These are phyloP conservation scores for Blastobotrys chiropterorum DNA, from an alignment of 805 yeast genomes.

Conservation along the genomic window DNA sequence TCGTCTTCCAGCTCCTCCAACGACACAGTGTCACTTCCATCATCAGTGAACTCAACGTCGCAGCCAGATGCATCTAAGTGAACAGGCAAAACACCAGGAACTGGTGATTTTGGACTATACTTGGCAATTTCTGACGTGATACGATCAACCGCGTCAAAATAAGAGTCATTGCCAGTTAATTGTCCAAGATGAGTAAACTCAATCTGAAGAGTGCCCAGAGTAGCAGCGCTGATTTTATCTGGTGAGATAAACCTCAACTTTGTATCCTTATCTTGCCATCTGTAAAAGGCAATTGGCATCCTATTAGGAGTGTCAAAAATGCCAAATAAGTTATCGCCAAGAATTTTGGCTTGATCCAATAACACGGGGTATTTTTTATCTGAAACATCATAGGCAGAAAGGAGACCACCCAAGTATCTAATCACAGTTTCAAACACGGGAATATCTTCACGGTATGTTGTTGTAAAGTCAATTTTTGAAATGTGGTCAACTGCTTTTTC, in stretches of 20 bases:
- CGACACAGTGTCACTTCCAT: not conserved
- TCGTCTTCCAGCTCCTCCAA: not conserved
- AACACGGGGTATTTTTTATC: slow-evolving; percentile 25
- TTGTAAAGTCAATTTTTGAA: slow-evolving; percentile 35
- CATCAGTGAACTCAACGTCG: slow-evolving; percentile 15
- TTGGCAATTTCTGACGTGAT: slow-evolving; percentile 36
- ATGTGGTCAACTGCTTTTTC: slow-evolving; percentile 35
- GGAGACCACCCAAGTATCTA: slow-evolving; percentile 46
- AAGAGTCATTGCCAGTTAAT: slow-evolving; percentile 41
- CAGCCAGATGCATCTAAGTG: slow-evolving; percentile 50
- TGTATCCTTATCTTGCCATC: slow-evolving; percentile 32
- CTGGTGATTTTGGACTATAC: slow-evolving; percentile 27
- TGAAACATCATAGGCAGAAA: slow-evolving; percentile 48
- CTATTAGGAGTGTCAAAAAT: slow-evolving; percentile 56
- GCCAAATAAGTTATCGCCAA: slow-evolving; percentile 44
- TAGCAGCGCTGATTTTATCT: slow-evolving; percentile 34
- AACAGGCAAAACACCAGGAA: slow-evolving; percentile 42
- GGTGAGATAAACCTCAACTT: slow-evolving; percentile 25
- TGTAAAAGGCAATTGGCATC: slow-evolving; percentile 43
- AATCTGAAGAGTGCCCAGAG: slow-evolving; percentile 43
- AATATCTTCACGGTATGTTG: slow-evolving; percentile 34
- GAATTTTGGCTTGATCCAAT: slow-evolving; percentile 37
- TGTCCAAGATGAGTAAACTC: slow-evolving; percentile 51
- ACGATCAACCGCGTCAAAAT: slow-evolving; percentile 45
- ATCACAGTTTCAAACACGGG: slow-evolving; percentile 49